Conservation (phyloP, 208 protist species). For the Herpetomonas samuelpessoai region DNA sequence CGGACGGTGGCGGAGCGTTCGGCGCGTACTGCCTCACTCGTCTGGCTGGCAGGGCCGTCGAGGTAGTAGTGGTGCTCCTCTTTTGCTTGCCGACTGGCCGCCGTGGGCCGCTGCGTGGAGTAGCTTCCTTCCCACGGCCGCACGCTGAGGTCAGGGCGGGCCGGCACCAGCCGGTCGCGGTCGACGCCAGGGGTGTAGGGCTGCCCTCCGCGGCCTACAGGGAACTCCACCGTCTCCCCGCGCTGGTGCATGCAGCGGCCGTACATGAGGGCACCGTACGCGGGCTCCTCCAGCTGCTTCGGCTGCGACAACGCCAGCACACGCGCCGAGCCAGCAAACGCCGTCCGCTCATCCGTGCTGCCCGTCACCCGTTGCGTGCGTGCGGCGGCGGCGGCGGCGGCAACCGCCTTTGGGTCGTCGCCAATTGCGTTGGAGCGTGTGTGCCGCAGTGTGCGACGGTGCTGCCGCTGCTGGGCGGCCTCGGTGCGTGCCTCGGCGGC, state of each 20-base stretch:
- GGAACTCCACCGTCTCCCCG: conserved; percentile 29
- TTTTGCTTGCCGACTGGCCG: conserved; percentile 7
- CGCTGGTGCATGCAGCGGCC: conserved; percentile 48
- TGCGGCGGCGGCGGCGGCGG: not conserved
- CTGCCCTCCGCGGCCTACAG: conserved; percentile 40
- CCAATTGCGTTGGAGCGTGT: not conserved
- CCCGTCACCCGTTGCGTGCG: conserved; percentile 3
- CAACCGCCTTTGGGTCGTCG: no score
- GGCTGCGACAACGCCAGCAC: conserved; percentile 50
- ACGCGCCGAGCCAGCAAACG: conserved; percentile 18
- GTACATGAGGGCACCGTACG: conserved; percentile 29
- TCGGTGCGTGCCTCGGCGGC: not conserved
- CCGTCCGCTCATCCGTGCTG: conserved; percentile 15
- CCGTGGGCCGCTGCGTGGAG: conserved; percentile 37
- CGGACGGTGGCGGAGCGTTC: no score
- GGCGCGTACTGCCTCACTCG: not conserved
- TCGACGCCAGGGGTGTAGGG: conserved; percentile 75
- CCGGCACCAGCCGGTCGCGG: conserved; percentile 77
- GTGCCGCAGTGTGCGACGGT: conserved; percentile 1
- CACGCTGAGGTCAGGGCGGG: conserved; percentile 21
- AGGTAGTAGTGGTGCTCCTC: conserved; percentile 29
- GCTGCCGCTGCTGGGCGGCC: not conserved
- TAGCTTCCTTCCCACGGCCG: conserved; percentile 67
- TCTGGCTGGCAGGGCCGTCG: not conserved
- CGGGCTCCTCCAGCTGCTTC: conserved; percentile 17